Percentiles rank a stretch among this genome's conserved stretches.
These are phyloP conservation scores for Physaria fendleri DNA, from an alignment of 345 rosid species.

Conservation along the genomic window DNA sequence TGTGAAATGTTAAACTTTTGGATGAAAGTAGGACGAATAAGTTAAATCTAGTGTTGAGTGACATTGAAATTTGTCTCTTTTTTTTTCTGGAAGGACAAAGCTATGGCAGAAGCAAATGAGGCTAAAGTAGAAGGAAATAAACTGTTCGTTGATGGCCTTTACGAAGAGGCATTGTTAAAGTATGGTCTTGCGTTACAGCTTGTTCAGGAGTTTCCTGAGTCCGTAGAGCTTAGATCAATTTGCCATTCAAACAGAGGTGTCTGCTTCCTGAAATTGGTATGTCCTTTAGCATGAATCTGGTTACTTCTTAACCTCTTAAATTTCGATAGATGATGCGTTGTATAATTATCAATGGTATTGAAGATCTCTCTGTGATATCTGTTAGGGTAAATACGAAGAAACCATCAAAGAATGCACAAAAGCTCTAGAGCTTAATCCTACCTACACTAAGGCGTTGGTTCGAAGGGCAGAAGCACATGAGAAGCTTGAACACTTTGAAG, in stretches of 20 bases:
- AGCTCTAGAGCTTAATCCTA: conserved; percentile 70
- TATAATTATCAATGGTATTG: background rate
- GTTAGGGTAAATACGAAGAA: conserved; percentile 67
- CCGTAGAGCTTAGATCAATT: conserved; percentile 51
- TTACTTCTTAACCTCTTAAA: too few relatives aligned
- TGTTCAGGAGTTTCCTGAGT: conserved; percentile 34
- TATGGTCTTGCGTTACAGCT: conserved; percentile 59
- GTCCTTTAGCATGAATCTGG: background rate
- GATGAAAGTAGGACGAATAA: background rate
- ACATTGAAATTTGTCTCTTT: background rate
- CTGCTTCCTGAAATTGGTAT: conserved; percentile 68
- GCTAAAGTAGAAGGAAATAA: conserved; percentile 75
- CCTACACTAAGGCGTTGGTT: conserved; percentile 58
- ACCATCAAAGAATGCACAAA: conserved; percentile 74
- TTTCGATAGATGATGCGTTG: too few relatives aligned
- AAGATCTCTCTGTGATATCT: background rate
- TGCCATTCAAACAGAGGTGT: conserved; percentile 70
- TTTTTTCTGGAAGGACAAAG: conserved; percentile 35
- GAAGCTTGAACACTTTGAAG: conserved; percentile 82
- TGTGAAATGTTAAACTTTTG: background rate
- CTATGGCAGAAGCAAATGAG: conserved; percentile 51
- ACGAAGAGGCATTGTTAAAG: conserved; percentile 63
- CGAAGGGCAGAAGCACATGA: conserved; percentile 88
- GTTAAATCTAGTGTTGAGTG: background rate
- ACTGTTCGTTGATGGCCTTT: conserved; percentile 49